Evolutionary conservation across 2,329 filamentous ascomycete species (phyloP).

Genomic region (Aspergillus sp.): DNA sequence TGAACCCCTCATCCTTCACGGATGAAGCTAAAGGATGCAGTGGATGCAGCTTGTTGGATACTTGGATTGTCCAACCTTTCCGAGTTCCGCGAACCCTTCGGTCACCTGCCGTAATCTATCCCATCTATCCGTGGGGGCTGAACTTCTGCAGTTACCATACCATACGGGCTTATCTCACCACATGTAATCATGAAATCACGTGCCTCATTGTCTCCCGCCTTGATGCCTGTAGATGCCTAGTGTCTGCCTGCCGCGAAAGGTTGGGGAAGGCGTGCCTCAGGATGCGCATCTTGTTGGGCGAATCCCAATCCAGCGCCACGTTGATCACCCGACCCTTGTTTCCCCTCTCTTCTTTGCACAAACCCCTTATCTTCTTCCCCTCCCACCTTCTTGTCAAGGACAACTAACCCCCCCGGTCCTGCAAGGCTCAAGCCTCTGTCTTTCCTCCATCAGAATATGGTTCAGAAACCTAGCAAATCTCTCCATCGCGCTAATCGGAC

Average conservation of each 20-base stretch:
- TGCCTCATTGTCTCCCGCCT: constrained; percentile 1
- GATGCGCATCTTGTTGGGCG: constrained; percentile 7
- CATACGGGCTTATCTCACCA: background rate
- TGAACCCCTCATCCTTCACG: background rate
- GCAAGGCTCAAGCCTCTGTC: background rate
- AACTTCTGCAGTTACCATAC: background rate
- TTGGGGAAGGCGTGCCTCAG: constrained; percentile 5
- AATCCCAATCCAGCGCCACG: constrained; percentile 5
- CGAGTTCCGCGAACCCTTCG: background rate
- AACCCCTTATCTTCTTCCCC: constrained; percentile 1
- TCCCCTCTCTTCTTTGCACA: constrained; percentile 6
- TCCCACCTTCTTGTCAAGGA: constrained; percentile 6
- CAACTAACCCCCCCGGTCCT: background rate
- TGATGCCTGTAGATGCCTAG: constrained; percentile 11
- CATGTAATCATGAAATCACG: background rate
- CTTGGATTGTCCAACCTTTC: background rate
- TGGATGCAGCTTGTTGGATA: background rate
- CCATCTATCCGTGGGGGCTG: background rate
- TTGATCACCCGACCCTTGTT: constrained; percentile 13
- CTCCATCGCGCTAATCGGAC: constrained; percentile 15
- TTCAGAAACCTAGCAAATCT: constrained; percentile 18
- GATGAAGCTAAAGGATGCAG: background rate
- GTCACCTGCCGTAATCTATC: background rate
- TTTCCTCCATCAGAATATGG: constrained; percentile 17
- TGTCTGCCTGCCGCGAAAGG: background rate